Percentiles rank a stretch among this genome's conserved stretches.
Conservation (phyloP, 1,284 basidiomycete genomes). For the Fistulinella cinereoalba region DNA sequence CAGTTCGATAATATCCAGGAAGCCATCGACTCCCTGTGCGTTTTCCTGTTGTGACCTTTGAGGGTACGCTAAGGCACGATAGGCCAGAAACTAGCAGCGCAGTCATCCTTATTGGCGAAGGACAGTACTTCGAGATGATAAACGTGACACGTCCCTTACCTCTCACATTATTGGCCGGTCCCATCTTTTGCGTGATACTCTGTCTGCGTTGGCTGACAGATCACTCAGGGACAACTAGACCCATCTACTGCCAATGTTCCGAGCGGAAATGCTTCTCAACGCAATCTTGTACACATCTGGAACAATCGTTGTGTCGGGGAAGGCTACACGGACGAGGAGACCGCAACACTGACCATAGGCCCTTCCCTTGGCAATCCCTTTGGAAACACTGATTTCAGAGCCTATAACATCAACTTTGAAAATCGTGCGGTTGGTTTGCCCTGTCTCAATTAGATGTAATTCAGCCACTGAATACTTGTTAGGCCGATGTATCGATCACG, state of each 20-base stretch:
- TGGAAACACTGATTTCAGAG: conserved; percentile 58
- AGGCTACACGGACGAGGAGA: conserved; percentile 51
- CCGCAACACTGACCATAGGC: conserved; percentile 52
- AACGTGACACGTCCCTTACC: conserved; percentile 54
- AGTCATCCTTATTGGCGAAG: conserved; percentile 56
- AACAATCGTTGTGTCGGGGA: conserved; percentile 42
- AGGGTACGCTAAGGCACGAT: background rate
- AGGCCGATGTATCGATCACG: conserved; percentile 58
- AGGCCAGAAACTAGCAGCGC: conserved; percentile 42
- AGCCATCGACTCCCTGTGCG: conserved; percentile 53
- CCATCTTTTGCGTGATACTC: background rate
- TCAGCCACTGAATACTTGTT: background rate
- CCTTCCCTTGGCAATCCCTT: conserved; percentile 50
- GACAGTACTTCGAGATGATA: conserved; percentile 60
- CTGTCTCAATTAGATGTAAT: background rate
- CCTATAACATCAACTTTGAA: conserved; percentile 66
- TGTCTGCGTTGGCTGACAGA: background rate
- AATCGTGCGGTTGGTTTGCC: conserved; percentile 53
- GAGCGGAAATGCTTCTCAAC: conserved; percentile 36
- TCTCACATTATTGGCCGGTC: conserved; percentile 51
- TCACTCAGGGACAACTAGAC: conserved; percentile 50
- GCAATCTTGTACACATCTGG: conserved; percentile 57
- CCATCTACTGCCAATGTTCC: conserved; percentile 32
- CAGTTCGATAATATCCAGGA: conserved; percentile 50
- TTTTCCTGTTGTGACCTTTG: background rate